Conservation (phyloP, 2,329 filamentous ascomycete species). For the Chrysoporthe cubensis region DNA sequence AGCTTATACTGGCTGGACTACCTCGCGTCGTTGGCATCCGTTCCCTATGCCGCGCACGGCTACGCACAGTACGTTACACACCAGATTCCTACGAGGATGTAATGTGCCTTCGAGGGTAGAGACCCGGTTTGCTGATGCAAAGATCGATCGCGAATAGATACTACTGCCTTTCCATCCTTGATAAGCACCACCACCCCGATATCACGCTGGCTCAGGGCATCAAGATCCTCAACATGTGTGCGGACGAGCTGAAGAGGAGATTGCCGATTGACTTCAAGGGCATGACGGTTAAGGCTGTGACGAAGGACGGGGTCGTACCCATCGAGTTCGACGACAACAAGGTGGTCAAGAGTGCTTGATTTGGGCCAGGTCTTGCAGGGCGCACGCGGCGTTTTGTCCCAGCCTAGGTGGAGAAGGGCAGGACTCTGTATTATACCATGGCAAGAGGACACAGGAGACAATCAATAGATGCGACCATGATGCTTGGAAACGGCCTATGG, state of each 20-base stretch:
- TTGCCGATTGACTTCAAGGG: slow-evolving; percentile 99
- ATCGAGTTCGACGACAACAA: slow-evolving; percentile 85
- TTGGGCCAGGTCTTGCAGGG: slow-evolving; percentile 41
- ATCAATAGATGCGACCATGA: slow-evolving; percentile 25
- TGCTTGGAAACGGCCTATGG: not conserved
- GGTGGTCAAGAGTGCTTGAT: slow-evolving; percentile 66
- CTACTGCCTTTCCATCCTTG: slow-evolving; percentile 96
- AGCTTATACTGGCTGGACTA: slow-evolving; percentile 98
- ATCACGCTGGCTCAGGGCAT: slow-evolving; percentile 88
- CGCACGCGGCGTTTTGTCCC: slow-evolving; percentile 16
- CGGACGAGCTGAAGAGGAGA: slow-evolving; percentile 93
- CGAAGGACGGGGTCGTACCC: slow-evolving; percentile 88
- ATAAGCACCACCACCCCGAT: slow-evolving; percentile 97
- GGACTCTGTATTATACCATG: slow-evolving; percentile 35
- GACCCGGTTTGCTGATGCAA: slow-evolving; percentile 33
- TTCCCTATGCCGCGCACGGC: slow-evolving; percentile 96
- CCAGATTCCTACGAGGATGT: not conserved
- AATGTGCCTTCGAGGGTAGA: not conserved
- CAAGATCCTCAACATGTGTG: slow-evolving; percentile 92
- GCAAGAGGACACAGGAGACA: slow-evolving; percentile 24
- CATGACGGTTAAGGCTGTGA: slow-evolving; percentile 90
- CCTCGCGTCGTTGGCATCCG: slow-evolving; percentile 81
- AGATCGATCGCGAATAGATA: slow-evolving; percentile 59
- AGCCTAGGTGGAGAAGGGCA: slow-evolving; percentile 12
- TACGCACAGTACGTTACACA: slow-evolving; percentile 82